Evolutionary conservation across 140 eudicot genomes (phyloP), one percentile per base, ranked within the genome.

Genomic region (Oenanthe javanica): DNA sequence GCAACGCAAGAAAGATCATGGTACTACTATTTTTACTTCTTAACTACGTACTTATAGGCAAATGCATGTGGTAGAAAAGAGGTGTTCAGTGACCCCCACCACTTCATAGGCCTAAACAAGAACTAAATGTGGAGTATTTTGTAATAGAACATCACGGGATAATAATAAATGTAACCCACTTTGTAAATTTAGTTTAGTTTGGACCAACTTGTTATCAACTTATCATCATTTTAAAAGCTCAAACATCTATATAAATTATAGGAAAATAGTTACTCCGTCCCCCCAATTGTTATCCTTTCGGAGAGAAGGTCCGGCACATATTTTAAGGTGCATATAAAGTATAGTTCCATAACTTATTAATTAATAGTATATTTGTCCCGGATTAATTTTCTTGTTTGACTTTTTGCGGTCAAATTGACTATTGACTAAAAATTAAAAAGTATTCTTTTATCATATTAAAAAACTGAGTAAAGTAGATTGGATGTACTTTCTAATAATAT

Each of bases 1-100:
- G 77, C 87, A 78, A 77, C 85, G 97, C 83, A 95, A 95, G 87
- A 95, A 92, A 84, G 97, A 95, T 83, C 99, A 95, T 63, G 99
- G 97, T 95, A 90, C 74, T 81, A 86, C 79, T 23, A 47, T n/a
- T 19, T 77, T 4, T 25, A 9, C 78, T 75, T 38, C 63, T 75
- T 48, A 75, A 3, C 36, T 25, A 8, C 48, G 31, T 31, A 31
- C 31, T 31, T 31, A 31, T 31, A 31, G 31, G 31, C 31, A 31
- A 31, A 31, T 31, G 31, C 31, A 31, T 31, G 31, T 31, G 31
- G 31, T 31, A 31, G 31, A 31, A 31, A 61, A 10, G 69, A 36
- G 69, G 69, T 61, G 14, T 61, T 14, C 69, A 8, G 1, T 61
- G 69, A n/a, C 27, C 36, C 31, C 36, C 69, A 9, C 69, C 36